These are phyloP conservation scores for Spathaspora hagerdaliae DNA, from an alignment of 805 yeast species.

Conservation along the genomic window DNA sequence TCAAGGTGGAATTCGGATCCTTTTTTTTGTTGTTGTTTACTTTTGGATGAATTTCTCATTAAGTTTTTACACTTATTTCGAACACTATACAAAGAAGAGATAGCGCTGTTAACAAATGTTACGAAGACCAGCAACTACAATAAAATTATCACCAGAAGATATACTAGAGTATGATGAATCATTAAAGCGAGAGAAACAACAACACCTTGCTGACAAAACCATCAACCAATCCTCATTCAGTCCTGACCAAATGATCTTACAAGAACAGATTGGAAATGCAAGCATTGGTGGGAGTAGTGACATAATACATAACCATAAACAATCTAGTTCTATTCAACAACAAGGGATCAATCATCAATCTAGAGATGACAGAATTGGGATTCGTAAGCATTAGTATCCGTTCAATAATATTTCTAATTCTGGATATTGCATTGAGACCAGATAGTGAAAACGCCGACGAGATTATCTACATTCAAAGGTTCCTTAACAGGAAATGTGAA, in stretches of 20 bases:
- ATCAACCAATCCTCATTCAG: constrained; percentile 6
- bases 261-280: constrained; percentile 10
- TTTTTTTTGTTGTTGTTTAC: too few relatives aligned
- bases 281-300: constrained; percentile 2
- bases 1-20: too few relatives aligned
- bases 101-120: constrained; percentile 41
- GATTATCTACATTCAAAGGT: too few relatives aligned
- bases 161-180: constrained; percentile 47
- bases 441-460: too few relatives aligned
- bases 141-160: constrained; percentile 66
- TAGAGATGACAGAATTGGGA: constrained; percentile 21
- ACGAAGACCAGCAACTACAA: constrained; percentile 67
- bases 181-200: constrained; percentile 5
- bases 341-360: neutral
- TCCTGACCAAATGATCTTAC: constrained; percentile 2
- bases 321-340: constrained; percentile 14
- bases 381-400: constrained; percentile 6
- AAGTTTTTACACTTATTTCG: too few relatives aligned
- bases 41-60: too few relatives aligned
- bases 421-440: too few relatives aligned
- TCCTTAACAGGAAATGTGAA: too few relatives aligned
- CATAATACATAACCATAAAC: constrained; percentile 70
- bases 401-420: too few relatives aligned
- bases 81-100: neutral
- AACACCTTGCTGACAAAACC: constrained; percentile 1